Evolutionary conservation across 2,329 filamentous ascomycete species (phyloP).

Genomic region (Pseudogymnoascus destructans): DNA sequence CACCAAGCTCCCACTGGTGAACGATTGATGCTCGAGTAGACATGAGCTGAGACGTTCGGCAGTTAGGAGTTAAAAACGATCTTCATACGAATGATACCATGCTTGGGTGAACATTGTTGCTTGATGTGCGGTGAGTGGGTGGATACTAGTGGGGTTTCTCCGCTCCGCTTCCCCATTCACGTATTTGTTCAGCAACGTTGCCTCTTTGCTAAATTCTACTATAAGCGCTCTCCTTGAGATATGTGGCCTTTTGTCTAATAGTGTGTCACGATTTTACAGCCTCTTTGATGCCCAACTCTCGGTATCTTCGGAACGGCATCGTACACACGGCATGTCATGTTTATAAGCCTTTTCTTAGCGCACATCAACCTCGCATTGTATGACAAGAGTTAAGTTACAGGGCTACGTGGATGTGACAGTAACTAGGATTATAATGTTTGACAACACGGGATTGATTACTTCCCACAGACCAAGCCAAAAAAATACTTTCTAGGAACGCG

Average conservation of each 20-base stretch:
- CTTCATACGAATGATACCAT: constrained; percentile 5
- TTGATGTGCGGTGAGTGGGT: constrained; percentile 5
- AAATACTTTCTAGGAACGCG: not conserved
- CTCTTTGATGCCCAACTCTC: not conserved
- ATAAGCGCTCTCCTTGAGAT: not conserved
- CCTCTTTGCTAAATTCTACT: no score
- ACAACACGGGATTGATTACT: not conserved
- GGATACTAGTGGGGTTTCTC: constrained; percentile 2
- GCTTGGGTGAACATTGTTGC: not conserved
- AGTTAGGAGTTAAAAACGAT: constrained; percentile 8
- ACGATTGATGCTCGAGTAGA: constrained; percentile 3
- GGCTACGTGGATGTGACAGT: not conserved
- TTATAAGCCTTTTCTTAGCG: constrained; percentile 6
- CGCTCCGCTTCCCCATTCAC: not conserved
- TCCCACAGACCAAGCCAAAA: not conserved
- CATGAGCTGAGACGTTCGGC: constrained; percentile 1
- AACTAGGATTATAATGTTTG: not conserved
- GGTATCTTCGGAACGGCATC: not conserved
- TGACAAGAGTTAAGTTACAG: not conserved
- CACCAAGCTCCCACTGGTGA: constrained; percentile 3
- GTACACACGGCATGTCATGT: not conserved
- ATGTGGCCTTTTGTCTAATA: constrained; percentile 4
- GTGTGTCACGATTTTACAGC: not conserved
- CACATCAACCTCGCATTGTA: not conserved
- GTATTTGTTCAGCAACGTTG: not conserved